These are phyloP conservation scores for Yamadazyma triangularis DNA, from an alignment of 1,139 yeast genomes.

Conservation along the genomic window DNA sequence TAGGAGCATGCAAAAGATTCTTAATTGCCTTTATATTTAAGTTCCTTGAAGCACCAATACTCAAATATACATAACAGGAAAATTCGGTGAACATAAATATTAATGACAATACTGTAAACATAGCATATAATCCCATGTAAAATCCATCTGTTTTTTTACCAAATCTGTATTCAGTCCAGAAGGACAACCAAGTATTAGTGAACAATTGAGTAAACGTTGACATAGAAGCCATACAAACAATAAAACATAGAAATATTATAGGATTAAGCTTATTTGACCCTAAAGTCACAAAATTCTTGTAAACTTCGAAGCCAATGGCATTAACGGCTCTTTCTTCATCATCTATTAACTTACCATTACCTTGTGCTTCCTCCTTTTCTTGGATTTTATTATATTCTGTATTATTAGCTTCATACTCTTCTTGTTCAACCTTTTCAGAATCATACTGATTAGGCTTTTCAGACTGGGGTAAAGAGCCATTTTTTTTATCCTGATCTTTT, in stretches of 20 bases:
- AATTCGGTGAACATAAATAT: slow-evolving; percentile 39
- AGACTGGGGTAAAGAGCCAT: too few relatives aligned
- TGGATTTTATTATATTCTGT: slow-evolving; percentile 1
- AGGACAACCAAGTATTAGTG: slow-evolving; percentile 79
- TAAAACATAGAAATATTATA: slow-evolving; percentile 12
- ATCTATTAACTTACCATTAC: slow-evolving; percentile 28
- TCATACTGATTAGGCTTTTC: slow-evolving; percentile 15
- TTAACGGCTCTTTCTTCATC: slow-evolving; percentile 39
- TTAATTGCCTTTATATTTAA: slow-evolving; percentile 50
- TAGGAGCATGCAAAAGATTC: slow-evolving; percentile 55
- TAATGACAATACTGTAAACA: slow-evolving; percentile 43
- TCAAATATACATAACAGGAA: slow-evolving; percentile 44
- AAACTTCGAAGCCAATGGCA: slow-evolving; percentile 23
- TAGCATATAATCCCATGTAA: slow-evolving; percentile 69
- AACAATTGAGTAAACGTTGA: slow-evolving; percentile 59
- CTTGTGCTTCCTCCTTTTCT: slow-evolving; percentile 17
- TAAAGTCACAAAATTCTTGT: slow-evolving; percentile 42
- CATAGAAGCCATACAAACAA: slow-evolving; percentile 26
- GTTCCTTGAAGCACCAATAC: slow-evolving; percentile 43
- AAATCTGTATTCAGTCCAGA: slow-evolving; percentile 68
- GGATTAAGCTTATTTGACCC: slow-evolving; percentile 50
- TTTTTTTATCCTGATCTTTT: slow-evolving; percentile 6
- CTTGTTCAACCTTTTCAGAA: slow-evolving; percentile 18
- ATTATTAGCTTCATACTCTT: slow-evolving; percentile 5
- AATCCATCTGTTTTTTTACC: slow-evolving; percentile 39